Evolutionary conservation across 352 stramenopile species (phyloP).

Genomic region (Globisporangium sylvaticum): DNA sequence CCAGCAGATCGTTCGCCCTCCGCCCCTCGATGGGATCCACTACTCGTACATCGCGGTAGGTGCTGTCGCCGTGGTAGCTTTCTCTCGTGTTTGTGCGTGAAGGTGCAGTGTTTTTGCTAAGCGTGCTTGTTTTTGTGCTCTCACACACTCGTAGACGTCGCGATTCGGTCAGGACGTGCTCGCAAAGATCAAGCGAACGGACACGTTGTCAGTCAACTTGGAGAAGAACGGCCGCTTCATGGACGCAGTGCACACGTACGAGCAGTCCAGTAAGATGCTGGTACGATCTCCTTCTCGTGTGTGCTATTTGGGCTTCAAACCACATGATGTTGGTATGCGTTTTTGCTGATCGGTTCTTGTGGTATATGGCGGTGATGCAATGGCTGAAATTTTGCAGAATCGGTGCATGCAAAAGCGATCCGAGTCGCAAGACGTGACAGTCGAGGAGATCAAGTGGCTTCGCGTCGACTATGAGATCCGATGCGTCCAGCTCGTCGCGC

Average conservation of each 20-base stretch:
- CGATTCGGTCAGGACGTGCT: conserved; percentile 56
- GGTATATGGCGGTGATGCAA: neutral
- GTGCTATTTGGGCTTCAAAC: neutral
- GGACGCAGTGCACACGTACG: conserved; percentile 69
- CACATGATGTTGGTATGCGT: neutral
- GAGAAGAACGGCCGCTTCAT: conserved; percentile 57
- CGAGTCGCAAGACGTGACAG: conserved; percentile 38
- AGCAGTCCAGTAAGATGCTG: conserved; percentile 70
- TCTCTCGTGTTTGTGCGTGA: neutral
- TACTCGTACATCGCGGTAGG: conserved; percentile 55
- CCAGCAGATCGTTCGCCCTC: conserved; percentile 53
- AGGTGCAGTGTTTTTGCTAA: neutral
- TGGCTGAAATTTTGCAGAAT: conserved; percentile 23
- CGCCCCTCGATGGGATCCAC: conserved; percentile 50
- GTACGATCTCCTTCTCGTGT: conserved; percentile 20
- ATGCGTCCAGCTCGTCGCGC: conserved; percentile 63
- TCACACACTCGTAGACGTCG: conserved; percentile 27
- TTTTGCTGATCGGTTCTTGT: neutral
- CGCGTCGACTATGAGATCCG: conserved; percentile 74
- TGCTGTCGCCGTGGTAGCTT: neutral
- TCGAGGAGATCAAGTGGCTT: conserved; percentile 62
- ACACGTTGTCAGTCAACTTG: conserved; percentile 56
- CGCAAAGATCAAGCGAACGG: conserved; percentile 55
- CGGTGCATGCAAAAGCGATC: conserved; percentile 63
- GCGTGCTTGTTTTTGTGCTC: neutral